A percentile compares a stretch with the other conserved stretches of the same genome.
Evolutionary conservation across 2,329 filamentous ascomycete genomes (phyloP).

Genomic region (Botrytis paeoniae): DNA sequence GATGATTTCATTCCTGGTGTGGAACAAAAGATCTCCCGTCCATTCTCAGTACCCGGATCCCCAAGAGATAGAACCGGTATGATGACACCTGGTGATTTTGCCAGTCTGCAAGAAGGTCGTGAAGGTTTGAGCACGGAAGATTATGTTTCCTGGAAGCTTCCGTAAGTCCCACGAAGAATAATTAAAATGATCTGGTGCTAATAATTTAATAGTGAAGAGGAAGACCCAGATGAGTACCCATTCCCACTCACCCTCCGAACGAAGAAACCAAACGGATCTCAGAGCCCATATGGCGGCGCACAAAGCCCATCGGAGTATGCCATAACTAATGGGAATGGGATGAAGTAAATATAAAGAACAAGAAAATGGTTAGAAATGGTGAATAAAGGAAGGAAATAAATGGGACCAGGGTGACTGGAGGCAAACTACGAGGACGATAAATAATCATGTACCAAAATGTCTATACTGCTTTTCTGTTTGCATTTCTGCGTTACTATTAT

Average conservation of each 20-base stretch:
- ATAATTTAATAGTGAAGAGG: constrained; percentile 67
- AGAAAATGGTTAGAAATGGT: constrained; percentile 3
- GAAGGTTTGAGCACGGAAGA: constrained; percentile 95
- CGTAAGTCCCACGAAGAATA: constrained; percentile 61
- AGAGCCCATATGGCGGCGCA: constrained; percentile 35
- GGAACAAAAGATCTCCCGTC: constrained; percentile 92
- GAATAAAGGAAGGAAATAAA: constrained; percentile 8
- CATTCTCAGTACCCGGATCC: constrained; percentile 90
- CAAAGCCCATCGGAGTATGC: constrained; percentile 33
- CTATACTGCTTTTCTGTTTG: constrained; percentile 16
- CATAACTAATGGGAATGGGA: constrained; percentile 34
- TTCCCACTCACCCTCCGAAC: constrained; percentile 65
- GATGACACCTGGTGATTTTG: constrained; percentile 99
- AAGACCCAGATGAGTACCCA: constrained; percentile 78
- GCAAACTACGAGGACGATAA: constrained; percentile 9
- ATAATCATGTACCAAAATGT: constrained; percentile 29
- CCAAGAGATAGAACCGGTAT: constrained; percentile 88
- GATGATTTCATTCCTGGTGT: constrained; percentile 89
- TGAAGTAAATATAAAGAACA: constrained; percentile 6
- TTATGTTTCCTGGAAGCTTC: constrained; percentile 96
- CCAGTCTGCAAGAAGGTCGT: constrained; percentile 87
- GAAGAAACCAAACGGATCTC: constrained; percentile 39
- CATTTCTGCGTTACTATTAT: constrained; percentile 11
- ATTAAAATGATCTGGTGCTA: constrained; percentile 18
- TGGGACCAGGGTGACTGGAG: neutral